Evolutionary conservation across 768 basidiomycete genomes (phyloP).

Genomic region (Lanmaoa pseudosensibilis): DNA sequence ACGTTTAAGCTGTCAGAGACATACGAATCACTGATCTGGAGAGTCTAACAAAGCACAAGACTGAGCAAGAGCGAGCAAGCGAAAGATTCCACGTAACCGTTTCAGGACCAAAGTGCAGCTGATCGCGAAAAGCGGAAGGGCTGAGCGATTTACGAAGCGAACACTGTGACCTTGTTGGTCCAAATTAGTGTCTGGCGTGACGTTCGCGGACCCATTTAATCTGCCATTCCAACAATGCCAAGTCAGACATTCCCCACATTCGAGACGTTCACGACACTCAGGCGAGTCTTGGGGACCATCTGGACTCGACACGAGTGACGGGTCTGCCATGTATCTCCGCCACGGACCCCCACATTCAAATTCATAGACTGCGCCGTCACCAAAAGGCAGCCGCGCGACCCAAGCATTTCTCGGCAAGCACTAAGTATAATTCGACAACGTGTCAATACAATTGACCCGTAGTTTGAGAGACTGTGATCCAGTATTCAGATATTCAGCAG

Average conservation of each 20-base stretch:
- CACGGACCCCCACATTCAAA: neutral
- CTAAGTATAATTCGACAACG: neutral
- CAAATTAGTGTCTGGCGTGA: neutral
- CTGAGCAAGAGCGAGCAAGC: neutral
- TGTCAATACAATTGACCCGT: neutral
- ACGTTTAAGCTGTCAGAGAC: neutral
- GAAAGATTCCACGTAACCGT: neutral
- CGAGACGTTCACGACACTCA: neutral
- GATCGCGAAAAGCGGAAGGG: neutral
- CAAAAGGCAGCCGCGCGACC: constrained; percentile 7
- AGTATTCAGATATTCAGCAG: neutral
- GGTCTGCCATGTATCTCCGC: constrained; percentile 3
- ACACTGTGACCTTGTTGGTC: neutral
- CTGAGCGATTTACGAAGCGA: neutral
- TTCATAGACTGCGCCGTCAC: neutral
- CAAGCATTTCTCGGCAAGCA: constrained; percentile 6
- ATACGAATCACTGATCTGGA: neutral
- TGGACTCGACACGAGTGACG: neutral
- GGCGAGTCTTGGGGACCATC: no score
- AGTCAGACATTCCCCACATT: neutral
- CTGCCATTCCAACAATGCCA: neutral
- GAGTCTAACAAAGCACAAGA: no score
- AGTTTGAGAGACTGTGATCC: neutral
- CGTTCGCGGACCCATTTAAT: neutral
- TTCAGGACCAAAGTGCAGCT: neutral